phyloP scores from a whole-genome alignment of 805 yeast species.

The Starmerella davenportii region DNA sequence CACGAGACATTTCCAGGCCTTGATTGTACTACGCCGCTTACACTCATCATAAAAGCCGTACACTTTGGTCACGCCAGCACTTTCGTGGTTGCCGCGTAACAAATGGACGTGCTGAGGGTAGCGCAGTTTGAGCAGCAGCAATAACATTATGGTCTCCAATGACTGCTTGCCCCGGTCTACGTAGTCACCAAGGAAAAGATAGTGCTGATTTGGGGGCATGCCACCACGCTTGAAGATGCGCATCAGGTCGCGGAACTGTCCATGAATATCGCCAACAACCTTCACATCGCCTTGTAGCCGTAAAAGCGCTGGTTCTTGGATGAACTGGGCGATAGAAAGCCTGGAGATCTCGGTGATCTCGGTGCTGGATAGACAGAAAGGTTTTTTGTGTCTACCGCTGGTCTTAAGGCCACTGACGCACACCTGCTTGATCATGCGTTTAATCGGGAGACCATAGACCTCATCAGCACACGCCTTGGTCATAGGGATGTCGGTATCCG shows the following conservation, averaged over 20 bases:
- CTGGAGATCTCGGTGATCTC: slow-evolving; percentile 76
- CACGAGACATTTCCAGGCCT: slow-evolving; percentile 80
- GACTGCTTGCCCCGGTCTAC: slow-evolving; percentile 97
- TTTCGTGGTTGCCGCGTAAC: slow-evolving; percentile 93
- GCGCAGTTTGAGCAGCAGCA: slow-evolving; percentile 81
- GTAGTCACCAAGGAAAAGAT: slow-evolving; percentile 85
- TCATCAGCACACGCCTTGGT: slow-evolving; percentile 2
- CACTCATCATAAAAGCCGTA: slow-evolving; percentile 98
- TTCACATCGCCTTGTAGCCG: slow-evolving; percentile 76
- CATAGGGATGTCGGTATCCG: background rate
- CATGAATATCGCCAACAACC: slow-evolving; percentile 90
- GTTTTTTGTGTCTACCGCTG: slow-evolving; percentile 1
- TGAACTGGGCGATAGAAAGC: slow-evolving; percentile 66
- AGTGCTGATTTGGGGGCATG: slow-evolving; percentile 85
- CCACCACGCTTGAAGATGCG: slow-evolving; percentile 91
- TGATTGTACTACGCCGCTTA: slow-evolving; percentile 75
- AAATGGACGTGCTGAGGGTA: slow-evolving; percentile 89
- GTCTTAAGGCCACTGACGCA: slow-evolving; percentile 16
- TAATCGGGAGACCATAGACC: slow-evolving; percentile 10
- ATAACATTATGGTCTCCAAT: slow-evolving; percentile 70
- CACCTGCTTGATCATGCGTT: slow-evolving; percentile 16
- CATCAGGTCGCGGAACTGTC: slow-evolving; percentile 83
- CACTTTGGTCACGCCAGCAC: slow-evolving; percentile 90
- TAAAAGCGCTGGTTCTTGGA: slow-evolving; percentile 75
- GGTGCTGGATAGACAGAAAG: slow-evolving; percentile 60